A percentile compares a stretch with the other conserved stretches of the same genome.
phyloP scores from a whole-genome alignment of 1,284 basidiomycete genomes.

The Leccinum pallidistipes region DNA sequence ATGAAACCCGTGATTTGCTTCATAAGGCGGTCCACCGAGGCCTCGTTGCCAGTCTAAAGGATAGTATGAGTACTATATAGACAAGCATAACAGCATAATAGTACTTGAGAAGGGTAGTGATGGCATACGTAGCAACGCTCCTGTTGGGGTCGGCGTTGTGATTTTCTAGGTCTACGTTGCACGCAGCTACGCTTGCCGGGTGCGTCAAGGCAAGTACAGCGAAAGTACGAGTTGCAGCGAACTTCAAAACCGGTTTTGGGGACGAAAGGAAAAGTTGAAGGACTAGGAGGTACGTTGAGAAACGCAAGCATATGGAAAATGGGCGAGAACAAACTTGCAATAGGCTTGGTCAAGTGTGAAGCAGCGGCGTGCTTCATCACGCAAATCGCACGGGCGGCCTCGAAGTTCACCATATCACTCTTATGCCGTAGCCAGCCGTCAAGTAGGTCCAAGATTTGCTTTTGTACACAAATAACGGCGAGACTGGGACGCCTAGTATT shows the following conservation, averaged over 20 bases:
- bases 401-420: conserved; percentile 99
- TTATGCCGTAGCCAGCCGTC: conserved; percentile 98
- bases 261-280: conserved; percentile 93
- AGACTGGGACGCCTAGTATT: background rate
- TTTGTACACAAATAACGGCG: conserved; percentile 58
- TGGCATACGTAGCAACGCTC: conserved; percentile 97
- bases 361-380: conserved; percentile 87
- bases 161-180: conserved; percentile 98
- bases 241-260: conserved; percentile 93
- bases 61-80: conserved; percentile 7
- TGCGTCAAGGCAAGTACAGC: conserved; percentile 85
- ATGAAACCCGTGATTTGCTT: conserved; percentile 99
- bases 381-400: conserved; percentile 96
- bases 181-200: conserved; percentile 80
- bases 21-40: conserved; percentile 97
- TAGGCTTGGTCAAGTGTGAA: conserved; percentile 82
- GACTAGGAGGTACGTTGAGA: conserved; percentile 46
- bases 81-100: conserved; percentile 2
- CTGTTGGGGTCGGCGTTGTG: conserved; percentile 96
- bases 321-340: conserved; percentile 68
- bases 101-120: conserved; percentile 95
- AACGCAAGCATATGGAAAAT: conserved; percentile 2
- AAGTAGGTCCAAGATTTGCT: conserved; percentile 91
- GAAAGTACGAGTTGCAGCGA: conserved; percentile 95
- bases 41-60: conserved; percentile 91